These are phyloP conservation scores for Gnomoniopsis smithogilvyi DNA, from an alignment of 2,329 filamentous ascomycete species.

Conservation along the genomic window DNA sequence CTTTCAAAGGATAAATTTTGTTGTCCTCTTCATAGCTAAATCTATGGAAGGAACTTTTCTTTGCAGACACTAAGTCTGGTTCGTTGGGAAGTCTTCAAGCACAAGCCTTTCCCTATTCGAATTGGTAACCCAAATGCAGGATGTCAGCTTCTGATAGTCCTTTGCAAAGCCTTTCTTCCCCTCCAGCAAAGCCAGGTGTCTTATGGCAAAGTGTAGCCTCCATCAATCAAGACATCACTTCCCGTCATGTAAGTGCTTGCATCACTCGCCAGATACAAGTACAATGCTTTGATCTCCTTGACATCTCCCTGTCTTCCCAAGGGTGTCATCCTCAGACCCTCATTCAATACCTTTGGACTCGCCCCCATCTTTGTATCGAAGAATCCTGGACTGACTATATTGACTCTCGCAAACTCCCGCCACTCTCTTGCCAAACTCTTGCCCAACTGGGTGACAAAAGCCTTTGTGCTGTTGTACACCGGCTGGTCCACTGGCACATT, in stretches of 20 bases:
- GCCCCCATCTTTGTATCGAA: constrained; percentile 56
- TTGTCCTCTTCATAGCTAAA: too few relatives aligned
- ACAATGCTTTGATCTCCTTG: constrained; percentile 62
- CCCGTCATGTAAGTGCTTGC: constrained; percentile 49
- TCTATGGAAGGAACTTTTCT: too few relatives aligned
- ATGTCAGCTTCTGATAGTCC: too few relatives aligned
- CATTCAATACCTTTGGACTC: constrained; percentile 37
- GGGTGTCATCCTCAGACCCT: constrained; percentile 46
- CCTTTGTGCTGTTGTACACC: constrained; percentile 55
- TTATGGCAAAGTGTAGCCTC: constrained; percentile 27
- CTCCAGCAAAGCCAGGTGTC: background rate
- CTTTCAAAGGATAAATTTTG: too few relatives aligned
- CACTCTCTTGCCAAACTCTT: constrained; percentile 53
- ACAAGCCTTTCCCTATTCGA: too few relatives aligned
- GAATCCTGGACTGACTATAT: constrained; percentile 29
- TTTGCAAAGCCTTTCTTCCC: background rate
- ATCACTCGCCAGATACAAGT: constrained; percentile 50
- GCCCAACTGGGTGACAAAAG: constrained; percentile 52
- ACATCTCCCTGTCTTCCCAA: constrained; percentile 58
- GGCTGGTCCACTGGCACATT: constrained; percentile 51
- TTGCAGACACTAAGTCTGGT: too few relatives aligned
- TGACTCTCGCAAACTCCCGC: constrained; percentile 17
- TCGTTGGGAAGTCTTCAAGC: too few relatives aligned
- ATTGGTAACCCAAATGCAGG: too few relatives aligned
- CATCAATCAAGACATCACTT: constrained; percentile 45